These are phyloP conservation scores for Taxillus chinensis DNA, from an alignment of 164 flowering plant species.

Conservation along the genomic window DNA sequence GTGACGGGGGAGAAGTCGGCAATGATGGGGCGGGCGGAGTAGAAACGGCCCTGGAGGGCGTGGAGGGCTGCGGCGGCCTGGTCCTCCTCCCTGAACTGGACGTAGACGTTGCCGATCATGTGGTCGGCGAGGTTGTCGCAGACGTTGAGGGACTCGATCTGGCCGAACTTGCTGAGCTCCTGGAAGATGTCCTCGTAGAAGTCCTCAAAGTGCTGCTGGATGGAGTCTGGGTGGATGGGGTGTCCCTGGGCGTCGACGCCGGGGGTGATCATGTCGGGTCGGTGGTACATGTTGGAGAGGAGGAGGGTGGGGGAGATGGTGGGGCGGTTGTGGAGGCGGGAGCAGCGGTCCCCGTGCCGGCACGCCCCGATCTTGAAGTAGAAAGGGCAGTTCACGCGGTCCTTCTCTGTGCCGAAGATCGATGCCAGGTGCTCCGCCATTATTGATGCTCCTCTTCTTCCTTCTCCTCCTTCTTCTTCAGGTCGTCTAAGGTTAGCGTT, in stretches of 20 bases:
- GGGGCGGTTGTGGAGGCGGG: slow-evolving; percentile 62
- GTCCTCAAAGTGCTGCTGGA: slow-evolving; percentile 57
- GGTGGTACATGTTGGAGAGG: slow-evolving; percentile 69
- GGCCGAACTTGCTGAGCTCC: slow-evolving; percentile 71
- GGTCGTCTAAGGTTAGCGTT: too few relatives aligned
- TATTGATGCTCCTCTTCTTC: too few relatives aligned
- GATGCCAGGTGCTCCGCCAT: slow-evolving; percentile 47
- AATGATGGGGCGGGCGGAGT: slow-evolving; percentile 68
- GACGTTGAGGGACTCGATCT: slow-evolving; percentile 61
- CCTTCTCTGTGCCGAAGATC: slow-evolving; percentile 47
- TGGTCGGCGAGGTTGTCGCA: slow-evolving; percentile 78
- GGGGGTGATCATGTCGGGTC: slow-evolving; percentile 65
- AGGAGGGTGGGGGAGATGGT: slow-evolving; percentile 62
- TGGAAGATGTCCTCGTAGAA: slow-evolving; percentile 65
- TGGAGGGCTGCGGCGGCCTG: slow-evolving; percentile 70
- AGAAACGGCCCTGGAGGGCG: slow-evolving; percentile 56
- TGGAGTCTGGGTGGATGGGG: slow-evolving; percentile 48
- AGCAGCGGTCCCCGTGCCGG: slow-evolving; percentile 71
- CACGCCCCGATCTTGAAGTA: slow-evolving; percentile 58
- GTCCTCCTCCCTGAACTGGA: too few relatives aligned
- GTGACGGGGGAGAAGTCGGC: slow-evolving; percentile 70
- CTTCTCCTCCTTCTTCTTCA: too few relatives aligned
- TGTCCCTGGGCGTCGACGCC: slow-evolving; percentile 59
- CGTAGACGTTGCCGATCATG: slow-evolving; percentile 80
- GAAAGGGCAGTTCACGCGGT: slow-evolving; percentile 40